Evolutionary conservation across 176 grass and related monocot genomes (phyloP), one percentile per base, ranked within the genome.

Genomic region (Musa troglodytarum): DNA sequence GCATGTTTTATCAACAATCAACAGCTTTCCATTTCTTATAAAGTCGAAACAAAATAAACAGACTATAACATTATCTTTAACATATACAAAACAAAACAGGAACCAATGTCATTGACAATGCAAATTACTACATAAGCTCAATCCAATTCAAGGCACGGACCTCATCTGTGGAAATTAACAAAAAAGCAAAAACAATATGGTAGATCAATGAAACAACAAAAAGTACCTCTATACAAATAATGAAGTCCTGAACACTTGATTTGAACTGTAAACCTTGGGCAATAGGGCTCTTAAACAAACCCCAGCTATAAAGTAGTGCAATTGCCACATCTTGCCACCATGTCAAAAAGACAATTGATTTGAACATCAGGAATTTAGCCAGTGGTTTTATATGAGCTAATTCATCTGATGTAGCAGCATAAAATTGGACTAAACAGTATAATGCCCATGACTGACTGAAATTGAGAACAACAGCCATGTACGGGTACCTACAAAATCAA

Each of bases 401-500:
- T 54, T 96, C 86, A 79, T 92, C 92, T 74, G 92, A 85, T 85
- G 87, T 96, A 70, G 76, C 92, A 24, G 92, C 82, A 77, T 92
- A 96, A 74, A 96, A 96, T 70, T 96, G 92, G 67, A 96, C 79
- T 2, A 96, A 81, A 77, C 89, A 96, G 77, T 96, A 96, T 43
- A 96, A 85, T 65, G 92, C 92, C 89, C 92, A 96, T 58, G 92
- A 89, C 64, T 96, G 89, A 83, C 89, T 92, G 78, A 96, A 96
- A 85, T 96, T 92, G 49, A 96, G 84, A 74, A 75, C 84, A 76
- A 96, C 85, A 54, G 92, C 86, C 1, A 82, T 92, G 82, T 96
- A 96, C 23, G 82, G 90, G 78, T 96, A 96, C 92, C 92, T 96
- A 74, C 50, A 79, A 79, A 83, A 59, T 15, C 76, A 73, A 12